Conservation (phyloP, 2,329 filamentous ascomycete genomes). For the Phialemoniopsis sp. region DNA sequence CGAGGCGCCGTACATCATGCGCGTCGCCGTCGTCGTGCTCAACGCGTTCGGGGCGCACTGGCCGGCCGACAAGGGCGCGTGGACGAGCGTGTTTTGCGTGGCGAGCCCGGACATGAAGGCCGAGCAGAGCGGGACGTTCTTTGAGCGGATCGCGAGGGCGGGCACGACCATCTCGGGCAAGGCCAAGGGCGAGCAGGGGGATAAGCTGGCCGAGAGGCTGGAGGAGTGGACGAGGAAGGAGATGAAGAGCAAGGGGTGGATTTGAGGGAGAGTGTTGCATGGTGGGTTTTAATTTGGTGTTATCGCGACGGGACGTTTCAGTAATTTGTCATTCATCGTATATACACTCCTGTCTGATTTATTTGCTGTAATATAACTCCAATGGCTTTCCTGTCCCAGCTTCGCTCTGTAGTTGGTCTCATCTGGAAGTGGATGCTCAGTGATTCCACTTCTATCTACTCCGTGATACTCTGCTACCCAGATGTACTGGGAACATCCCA, state of each 20-base stretch:
- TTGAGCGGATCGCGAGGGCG: conserved; percentile 26
- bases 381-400: too few relatives aligned
- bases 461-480: too few relatives aligned
- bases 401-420: too few relatives aligned
- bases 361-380: too few relatives aligned
- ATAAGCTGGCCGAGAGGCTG: conserved; percentile 22
- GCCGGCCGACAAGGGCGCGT: conserved; percentile 23
- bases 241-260: conserved; percentile 10
- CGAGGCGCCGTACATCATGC: conserved; percentile 12
- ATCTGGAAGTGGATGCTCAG: too few relatives aligned
- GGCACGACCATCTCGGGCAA: conserved; percentile 15
- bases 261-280: too few relatives aligned
- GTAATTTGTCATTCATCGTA: too few relatives aligned
- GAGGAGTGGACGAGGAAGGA: conserved; percentile 28
- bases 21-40: conserved; percentile 8
- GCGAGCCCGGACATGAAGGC: conserved; percentile 19
- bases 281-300: too few relatives aligned
- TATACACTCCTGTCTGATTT: too few relatives aligned
- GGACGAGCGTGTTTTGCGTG: conserved; percentile 34
- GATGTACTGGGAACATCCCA: too few relatives aligned
- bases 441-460: too few relatives aligned
- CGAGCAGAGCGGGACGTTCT: conserved; percentile 27
- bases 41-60: conserved; percentile 8
- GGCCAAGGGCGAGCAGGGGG: conserved; percentile 16
- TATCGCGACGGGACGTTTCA: too few relatives aligned